Evolutionary conservation across 2,329 filamentous ascomycete genomes (phyloP).

Genomic region (Ramularia collo-cygni): DNA sequence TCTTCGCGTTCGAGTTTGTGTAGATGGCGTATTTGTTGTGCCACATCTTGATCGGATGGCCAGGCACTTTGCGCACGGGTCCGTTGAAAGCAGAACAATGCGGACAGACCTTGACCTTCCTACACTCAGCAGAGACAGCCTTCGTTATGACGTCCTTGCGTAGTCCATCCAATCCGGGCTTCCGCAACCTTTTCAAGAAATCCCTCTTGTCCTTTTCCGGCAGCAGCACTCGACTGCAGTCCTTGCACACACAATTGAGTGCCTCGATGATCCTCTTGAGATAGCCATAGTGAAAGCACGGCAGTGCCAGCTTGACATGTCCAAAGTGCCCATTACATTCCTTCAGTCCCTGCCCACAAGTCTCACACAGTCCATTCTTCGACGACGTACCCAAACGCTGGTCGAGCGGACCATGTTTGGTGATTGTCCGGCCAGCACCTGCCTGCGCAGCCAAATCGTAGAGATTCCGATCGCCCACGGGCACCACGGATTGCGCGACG

Average conservation of each 20-base stretch:
- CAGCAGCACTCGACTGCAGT: slow-evolving; percentile 78
- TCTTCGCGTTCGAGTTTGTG: slow-evolving; percentile 79
- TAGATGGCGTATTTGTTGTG: slow-evolving; percentile 88
- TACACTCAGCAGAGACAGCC: slow-evolving; percentile 80
- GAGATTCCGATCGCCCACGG: slow-evolving; percentile 87
- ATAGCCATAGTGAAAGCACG: slow-evolving; percentile 93
- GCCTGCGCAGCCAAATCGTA: slow-evolving; percentile 66
- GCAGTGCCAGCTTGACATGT: slow-evolving; percentile 81
- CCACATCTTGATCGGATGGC: slow-evolving; percentile 77
- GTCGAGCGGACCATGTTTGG: slow-evolving; percentile 80
- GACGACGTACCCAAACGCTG: slow-evolving; percentile 80
- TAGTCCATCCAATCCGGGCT: slow-evolving; percentile 78
- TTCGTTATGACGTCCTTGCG: slow-evolving; percentile 78
- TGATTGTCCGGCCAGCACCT: slow-evolving; percentile 58
- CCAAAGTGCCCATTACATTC: slow-evolving; percentile 94
- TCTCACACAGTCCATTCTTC: slow-evolving; percentile 71
- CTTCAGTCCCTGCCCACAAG: slow-evolving; percentile 73
- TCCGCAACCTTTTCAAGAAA: slow-evolving; percentile 73
- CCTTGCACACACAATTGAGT: slow-evolving; percentile 91
- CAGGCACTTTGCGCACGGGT: slow-evolving; percentile 79
- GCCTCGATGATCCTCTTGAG: slow-evolving; percentile 88
- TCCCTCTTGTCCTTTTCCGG: slow-evolving; percentile 69
- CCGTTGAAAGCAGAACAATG: slow-evolving; percentile 80
- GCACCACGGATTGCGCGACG: slow-evolving; percentile 87
- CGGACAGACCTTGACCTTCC: slow-evolving; percentile 76